Conservation (phyloP, 768 basidiomycete species). For the Termitomyces sp. region DNA sequence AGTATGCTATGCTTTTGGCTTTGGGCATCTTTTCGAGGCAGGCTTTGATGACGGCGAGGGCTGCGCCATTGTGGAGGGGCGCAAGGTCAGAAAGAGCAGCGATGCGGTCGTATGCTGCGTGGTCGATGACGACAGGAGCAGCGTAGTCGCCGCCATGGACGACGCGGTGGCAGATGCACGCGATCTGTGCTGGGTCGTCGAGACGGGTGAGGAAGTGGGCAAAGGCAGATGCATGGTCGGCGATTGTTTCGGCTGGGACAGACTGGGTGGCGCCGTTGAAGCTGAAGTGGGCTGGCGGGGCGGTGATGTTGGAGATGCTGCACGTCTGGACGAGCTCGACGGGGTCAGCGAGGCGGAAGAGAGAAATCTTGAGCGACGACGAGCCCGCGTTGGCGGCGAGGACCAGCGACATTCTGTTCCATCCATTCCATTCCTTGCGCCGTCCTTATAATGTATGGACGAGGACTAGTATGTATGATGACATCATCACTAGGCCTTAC, state of each 20-base stretch:
- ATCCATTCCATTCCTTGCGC: not conserved
- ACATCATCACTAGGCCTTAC: slow-evolving; percentile 23
- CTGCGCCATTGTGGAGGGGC: slow-evolving; percentile 70
- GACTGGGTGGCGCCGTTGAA: slow-evolving; percentile 33
- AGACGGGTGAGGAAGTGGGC: slow-evolving; percentile 54
- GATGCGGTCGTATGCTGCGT: slow-evolving; percentile 70
- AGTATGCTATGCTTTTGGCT: slow-evolving; percentile 77
- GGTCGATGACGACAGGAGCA: slow-evolving; percentile 67
- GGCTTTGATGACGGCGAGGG: slow-evolving; percentile 58
- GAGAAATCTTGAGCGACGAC: slow-evolving; percentile 81
- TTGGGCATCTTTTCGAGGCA: slow-evolving; percentile 63
- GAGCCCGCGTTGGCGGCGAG: slow-evolving; percentile 81
- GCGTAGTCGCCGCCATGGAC: slow-evolving; percentile 85
- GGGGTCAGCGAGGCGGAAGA: slow-evolving; percentile 41
- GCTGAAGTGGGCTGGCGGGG: slow-evolving; percentile 35
- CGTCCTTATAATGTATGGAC: not conserved
- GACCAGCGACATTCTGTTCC: slow-evolving; percentile 33
- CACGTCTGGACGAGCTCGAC: slow-evolving; percentile 47
- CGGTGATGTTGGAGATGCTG: slow-evolving; percentile 50
- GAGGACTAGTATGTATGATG: not conserved
- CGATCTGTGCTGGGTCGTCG: slow-evolving; percentile 45
- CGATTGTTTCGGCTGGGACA: slow-evolving; percentile 38
- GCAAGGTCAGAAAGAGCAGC: slow-evolving; percentile 76
- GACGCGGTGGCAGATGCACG: slow-evolving; percentile 69
- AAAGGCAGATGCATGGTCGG: slow-evolving; percentile 65